These are phyloP conservation scores for Rhinocladiella mackenziei DNA, from an alignment of 2,329 filamentous ascomycete species.

Conservation along the genomic window DNA sequence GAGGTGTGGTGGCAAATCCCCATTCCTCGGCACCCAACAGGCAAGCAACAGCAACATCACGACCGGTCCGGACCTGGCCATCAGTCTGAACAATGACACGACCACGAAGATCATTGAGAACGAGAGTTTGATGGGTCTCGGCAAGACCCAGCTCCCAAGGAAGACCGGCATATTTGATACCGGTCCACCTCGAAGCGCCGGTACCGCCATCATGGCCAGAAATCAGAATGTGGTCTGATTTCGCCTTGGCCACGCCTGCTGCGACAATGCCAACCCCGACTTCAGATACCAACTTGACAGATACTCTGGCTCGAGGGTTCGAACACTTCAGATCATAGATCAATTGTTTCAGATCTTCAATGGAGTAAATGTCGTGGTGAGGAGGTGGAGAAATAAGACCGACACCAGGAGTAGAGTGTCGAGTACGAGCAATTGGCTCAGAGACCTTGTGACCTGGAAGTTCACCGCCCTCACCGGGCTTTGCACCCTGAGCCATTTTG, in stretches of 20 bases:
- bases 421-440: conserved; percentile 85
- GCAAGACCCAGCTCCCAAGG: conserved; percentile 96
- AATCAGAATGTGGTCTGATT: conserved; percentile 94
- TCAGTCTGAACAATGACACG: conserved; percentile 96
- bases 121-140: conserved; percentile 93
- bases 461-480: conserved; percentile 96
- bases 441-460: conserved; percentile 96
- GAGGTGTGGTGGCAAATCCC: conserved; percentile 89
- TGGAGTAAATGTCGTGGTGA: conserved; percentile 98
- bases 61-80: conserved; percentile 85
- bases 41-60: conserved; percentile 91
- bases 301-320: conserved; percentile 85
- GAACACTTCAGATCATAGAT: conserved; percentile 98
- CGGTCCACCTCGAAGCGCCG: conserved; percentile 94
- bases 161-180: conserved; percentile 96
- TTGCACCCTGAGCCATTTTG: conserved; percentile 98
- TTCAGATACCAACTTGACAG: conserved; percentile 96
- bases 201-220: conserved; percentile 96
- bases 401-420: conserved; percentile 93
- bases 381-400: conserved; percentile 93
- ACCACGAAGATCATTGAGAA: conserved; percentile 90
- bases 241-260: conserved; percentile 94
- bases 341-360: conserved; percentile 94
- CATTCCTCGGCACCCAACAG: conserved; percentile 96
- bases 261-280: conserved; percentile 96